Conservation (phyloP, 164 flowering plant species). For the Tinospora cordifolia region DNA sequence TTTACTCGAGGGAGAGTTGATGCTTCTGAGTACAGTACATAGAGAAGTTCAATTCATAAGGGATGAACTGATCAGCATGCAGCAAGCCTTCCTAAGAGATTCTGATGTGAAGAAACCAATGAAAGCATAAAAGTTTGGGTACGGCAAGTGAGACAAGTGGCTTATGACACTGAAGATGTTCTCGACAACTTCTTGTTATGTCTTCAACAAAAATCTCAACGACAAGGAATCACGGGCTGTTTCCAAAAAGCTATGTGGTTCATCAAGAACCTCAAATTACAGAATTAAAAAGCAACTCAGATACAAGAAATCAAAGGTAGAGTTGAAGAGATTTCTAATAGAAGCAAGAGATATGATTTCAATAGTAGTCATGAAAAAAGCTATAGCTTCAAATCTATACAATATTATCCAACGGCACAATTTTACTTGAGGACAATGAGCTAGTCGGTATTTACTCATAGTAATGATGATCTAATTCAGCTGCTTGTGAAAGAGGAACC, state of each 20-base stretch:
- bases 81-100: slow-evolving; percentile 7
- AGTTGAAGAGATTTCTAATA: neutral
- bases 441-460: slow-evolving; percentile 21
- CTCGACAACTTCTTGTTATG: slow-evolving; percentile 13
- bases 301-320: slow-evolving; percentile 3
- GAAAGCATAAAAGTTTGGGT: slow-evolving; percentile 16
- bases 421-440: slow-evolving; percentile 1
- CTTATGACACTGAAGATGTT: slow-evolving; percentile 17
- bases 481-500: neutral
- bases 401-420: slow-evolving; percentile 2
- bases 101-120: slow-evolving; percentile 12
- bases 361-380: neutral
- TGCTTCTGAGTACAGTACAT: no score
- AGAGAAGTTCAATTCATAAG: neutral
- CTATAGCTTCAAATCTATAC: neutral
- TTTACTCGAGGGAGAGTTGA: no score
- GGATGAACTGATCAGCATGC: slow-evolving; percentile 15
- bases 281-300: neutral
- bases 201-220: neutral
- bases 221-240: no score
- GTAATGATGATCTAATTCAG: slow-evolving; percentile 3
- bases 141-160: slow-evolving; percentile 13
- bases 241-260: neutral
- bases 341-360: slow-evolving; percentile 2
- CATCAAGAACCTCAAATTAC: neutral